Conservation (phyloP, 2,329 filamentous ascomycete genomes). For the Akanthomyces dipterigenus region DNA sequence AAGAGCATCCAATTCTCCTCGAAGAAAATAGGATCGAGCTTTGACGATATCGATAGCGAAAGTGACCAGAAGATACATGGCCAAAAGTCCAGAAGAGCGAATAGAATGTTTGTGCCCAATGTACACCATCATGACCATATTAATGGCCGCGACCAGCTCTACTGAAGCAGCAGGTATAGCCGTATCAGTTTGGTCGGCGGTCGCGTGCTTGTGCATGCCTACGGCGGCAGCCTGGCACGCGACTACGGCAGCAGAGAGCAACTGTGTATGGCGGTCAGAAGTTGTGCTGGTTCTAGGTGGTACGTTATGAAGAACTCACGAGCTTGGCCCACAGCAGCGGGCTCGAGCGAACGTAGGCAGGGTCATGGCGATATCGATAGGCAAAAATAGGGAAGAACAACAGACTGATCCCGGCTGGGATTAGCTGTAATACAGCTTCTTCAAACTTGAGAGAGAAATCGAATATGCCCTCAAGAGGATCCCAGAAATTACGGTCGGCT, state of each 20-base stretch:
- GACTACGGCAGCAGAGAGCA: neutral
- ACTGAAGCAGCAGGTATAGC: neutral
- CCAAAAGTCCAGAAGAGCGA: constrained; percentile 26
- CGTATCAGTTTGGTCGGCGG: neutral
- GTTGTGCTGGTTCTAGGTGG: neutral
- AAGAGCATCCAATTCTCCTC: constrained; percentile 17
- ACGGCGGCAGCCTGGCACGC: neutral
- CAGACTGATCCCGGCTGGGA: neutral
- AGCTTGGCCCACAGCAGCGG: neutral
- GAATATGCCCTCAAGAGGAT: neutral
- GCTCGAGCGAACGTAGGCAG: neutral
- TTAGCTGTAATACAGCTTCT: neutral
- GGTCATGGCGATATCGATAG: neutral
- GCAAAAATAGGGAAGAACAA: neutral
- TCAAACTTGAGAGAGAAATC: constrained; percentile 1
- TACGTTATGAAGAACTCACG: neutral
- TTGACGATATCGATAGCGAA: constrained; percentile 27
- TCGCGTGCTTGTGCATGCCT: neutral
- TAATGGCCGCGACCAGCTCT: neutral
- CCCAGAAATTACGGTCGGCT: neutral
- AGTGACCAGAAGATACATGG: constrained; percentile 24
- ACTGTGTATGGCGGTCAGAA: neutral
- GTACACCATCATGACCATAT: neutral
- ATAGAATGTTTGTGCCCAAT: constrained; percentile 25
- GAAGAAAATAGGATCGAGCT: constrained; percentile 27